phyloP scores from a whole-genome alignment of 2,329 filamentous ascomycete genomes.

The Waltergamsia citrina region DNA sequence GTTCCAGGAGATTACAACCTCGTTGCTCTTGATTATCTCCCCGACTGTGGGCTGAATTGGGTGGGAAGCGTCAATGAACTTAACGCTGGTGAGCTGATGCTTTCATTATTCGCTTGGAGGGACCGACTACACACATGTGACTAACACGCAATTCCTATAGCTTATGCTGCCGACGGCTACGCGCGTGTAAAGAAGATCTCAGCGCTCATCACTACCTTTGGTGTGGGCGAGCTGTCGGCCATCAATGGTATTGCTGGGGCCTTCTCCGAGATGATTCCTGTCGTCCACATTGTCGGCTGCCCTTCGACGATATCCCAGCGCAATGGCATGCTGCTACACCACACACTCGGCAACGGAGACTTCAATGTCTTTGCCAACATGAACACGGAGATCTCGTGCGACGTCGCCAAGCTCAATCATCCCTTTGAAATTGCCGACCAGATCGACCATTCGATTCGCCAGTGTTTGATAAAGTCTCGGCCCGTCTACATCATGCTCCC shows the following conservation, averaged over 20 bases:
- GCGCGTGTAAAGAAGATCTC: slow-evolving; percentile 62
- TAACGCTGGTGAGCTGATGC: slow-evolving; percentile 59
- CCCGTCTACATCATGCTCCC: slow-evolving; percentile 81
- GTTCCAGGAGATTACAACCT: slow-evolving; percentile 70
- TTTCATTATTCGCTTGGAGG: slow-evolving; percentile 5
- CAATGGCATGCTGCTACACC: slow-evolving; percentile 45
- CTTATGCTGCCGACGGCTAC: slow-evolving; percentile 75
- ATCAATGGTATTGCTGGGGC: slow-evolving; percentile 67
- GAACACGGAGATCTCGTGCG: slow-evolving; percentile 62
- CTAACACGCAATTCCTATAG: slow-evolving; percentile 22
- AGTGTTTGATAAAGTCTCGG: slow-evolving; percentile 64
- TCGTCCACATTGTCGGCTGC: slow-evolving; percentile 58
- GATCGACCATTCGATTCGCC: slow-evolving; percentile 67
- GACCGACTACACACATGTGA: neutral
- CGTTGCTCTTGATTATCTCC: slow-evolving; percentile 56
- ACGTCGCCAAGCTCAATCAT: slow-evolving; percentile 60
- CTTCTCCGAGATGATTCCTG: slow-evolving; percentile 61
- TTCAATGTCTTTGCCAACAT: slow-evolving; percentile 78
- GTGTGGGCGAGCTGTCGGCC: slow-evolving; percentile 65
- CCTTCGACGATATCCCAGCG: slow-evolving; percentile 38
- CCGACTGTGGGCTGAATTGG: slow-evolving; percentile 49
- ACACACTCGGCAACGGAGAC: slow-evolving; percentile 69
- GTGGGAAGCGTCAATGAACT: slow-evolving; percentile 64
- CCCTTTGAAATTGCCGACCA: slow-evolving; percentile 60
- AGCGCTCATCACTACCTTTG: slow-evolving; percentile 66